phyloP scores from a whole-genome alignment of 257 asterid genomes.

The Solanum pinnatisectum region DNA sequence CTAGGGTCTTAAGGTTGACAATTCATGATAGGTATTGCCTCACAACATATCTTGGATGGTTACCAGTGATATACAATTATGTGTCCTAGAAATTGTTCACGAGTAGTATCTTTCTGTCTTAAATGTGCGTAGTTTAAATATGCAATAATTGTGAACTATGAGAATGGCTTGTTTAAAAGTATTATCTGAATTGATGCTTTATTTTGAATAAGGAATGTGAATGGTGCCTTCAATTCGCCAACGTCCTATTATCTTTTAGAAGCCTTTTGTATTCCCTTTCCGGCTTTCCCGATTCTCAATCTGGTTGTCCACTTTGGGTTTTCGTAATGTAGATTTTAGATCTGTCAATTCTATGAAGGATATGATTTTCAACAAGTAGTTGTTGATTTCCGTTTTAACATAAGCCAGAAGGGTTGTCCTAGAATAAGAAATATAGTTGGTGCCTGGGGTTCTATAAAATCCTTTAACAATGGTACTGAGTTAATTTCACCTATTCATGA shows the following conservation, averaged over 20 bases:
- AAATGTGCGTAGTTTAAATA: neutral
- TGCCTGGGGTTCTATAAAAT: neutral
- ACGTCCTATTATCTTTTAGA: neutral
- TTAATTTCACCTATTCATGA: neutral
- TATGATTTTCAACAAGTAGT: neutral
- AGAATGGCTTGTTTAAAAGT: neutral
- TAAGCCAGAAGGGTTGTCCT: neutral
- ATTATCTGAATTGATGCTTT: neutral
- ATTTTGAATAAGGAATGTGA: neutral
- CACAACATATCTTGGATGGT: neutral
- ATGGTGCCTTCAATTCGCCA: neutral
- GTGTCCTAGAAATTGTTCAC: neutral
- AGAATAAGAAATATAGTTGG: neutral
- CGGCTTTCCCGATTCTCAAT: neutral
- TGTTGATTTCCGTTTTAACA: neutral
- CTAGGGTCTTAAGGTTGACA: conserved; percentile 68
- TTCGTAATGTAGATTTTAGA: neutral
- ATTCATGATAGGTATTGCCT: conserved; percentile 58
- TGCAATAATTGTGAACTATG: neutral
- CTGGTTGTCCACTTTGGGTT: neutral
- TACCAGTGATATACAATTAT: neutral
- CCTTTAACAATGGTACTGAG: neutral
- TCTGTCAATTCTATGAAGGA: neutral
- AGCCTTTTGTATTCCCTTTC: neutral
- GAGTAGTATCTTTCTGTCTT: neutral